phyloP scores from a whole-genome alignment of 371 early-diverging fungal species.

The Gilbertella persicaria region DNA sequence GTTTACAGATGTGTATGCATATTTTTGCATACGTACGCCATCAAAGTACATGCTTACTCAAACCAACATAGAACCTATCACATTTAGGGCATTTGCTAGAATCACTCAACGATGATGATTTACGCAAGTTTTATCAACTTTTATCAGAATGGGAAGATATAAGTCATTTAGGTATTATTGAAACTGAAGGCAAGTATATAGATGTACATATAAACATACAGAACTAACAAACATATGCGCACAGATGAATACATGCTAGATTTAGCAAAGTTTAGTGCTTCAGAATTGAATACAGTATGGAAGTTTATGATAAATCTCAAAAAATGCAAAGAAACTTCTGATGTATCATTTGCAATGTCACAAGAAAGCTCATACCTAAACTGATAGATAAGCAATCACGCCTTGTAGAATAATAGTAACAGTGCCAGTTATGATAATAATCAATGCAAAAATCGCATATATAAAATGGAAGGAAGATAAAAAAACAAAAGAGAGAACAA shows the following conservation, averaged over 20 bases:
- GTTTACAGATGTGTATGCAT: too few species aligned
- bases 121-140: neutral
- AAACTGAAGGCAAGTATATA: slow-evolving; percentile 1
- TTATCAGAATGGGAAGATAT: neutral
- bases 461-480: neutral
- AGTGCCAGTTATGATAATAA: too few species aligned
- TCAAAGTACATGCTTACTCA: too few species aligned
- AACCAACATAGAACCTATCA: neutral
- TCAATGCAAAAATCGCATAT: neutral
- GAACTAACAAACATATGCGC: too few species aligned
- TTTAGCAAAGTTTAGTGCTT: neutral
- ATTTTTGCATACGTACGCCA: too few species aligned
- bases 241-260: neutral
- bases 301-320: neutral
- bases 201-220: neutral
- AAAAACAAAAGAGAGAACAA: neutral
- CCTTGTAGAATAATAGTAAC: too few species aligned
- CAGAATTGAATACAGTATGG: neutral
- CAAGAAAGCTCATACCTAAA: neutral
- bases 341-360: neutral
- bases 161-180: neutral
- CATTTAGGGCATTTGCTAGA: neutral
- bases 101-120: slow-evolving; percentile 1
- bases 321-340: neutral
- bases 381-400: too few species aligned